Base-by-base conservation (phyloP, 1,284 basidiomycete genomes). In the Ganoderma sinense region DNA sequence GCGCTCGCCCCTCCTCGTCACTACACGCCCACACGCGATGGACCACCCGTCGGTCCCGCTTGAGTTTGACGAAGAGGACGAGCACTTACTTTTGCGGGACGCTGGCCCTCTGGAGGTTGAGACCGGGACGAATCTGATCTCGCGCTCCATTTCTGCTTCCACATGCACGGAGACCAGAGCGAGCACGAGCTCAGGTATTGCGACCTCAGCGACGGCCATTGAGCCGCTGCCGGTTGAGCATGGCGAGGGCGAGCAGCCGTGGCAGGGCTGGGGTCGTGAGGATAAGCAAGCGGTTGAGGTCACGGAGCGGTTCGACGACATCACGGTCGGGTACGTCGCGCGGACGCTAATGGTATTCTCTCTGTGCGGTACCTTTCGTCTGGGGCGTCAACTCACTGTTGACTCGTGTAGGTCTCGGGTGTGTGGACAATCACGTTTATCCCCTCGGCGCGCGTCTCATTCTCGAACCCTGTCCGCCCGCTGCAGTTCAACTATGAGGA, bases 401-500 rank as follows among this genome's bases (percentile, higher is more conserved):
- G 36, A 7, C 23, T 26, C 41, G n/a, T 8, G 2, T n/a, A 97
- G 95, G 96, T 92, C 1, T 99, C 97, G 97, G 97, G 97, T 8
- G 92, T 99, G 3, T 89, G 96, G 8, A 95, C 88, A n/a, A 98
- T 99, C 77, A 97, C 97, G 0, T 89, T 99, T 64, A 91, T 98
- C 39, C 97, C 99, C 81, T 97, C 93, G 2, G 90, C 92, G 0
- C 90, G 87, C 33, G 97, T 99, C 1, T 97, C 96, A 0, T 99
- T 96, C 81, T 98, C 96, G 13, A 99, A 99, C 80, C 97, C 97
- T 0, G 97, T 98, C 29, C 88, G 97, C 45, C 98, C 99, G 79
- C 97, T 97, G 2, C 84, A 99, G 11, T 99, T 99, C 78, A 94
- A 96, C 75, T 99, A 98, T 76, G 91, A 92, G 67, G 97, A 99